Evolutionary conservation across 163 green algal genomes (phyloP).

Genomic region (Scenedesmus sp.): DNA sequence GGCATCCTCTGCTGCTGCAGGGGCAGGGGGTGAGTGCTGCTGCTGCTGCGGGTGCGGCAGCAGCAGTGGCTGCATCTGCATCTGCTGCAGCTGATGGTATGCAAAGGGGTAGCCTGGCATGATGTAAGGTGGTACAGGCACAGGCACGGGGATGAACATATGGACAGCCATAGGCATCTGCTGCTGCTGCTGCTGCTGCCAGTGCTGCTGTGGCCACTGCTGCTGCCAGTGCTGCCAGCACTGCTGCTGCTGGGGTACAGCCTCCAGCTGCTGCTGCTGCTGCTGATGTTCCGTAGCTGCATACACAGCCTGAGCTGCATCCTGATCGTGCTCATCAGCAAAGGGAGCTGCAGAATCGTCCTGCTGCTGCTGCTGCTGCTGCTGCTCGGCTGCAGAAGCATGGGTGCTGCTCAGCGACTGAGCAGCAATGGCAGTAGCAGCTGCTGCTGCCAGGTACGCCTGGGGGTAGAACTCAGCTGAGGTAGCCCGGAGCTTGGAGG

Average conservation of each 20-base stretch:
- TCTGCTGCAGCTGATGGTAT: slow-evolving; percentile 40
- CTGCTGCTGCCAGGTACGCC: slow-evolving; percentile 48
- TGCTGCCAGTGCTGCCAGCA: slow-evolving; percentile 40
- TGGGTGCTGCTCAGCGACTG: slow-evolving; percentile 1
- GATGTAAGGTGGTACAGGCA: slow-evolving; percentile 29
- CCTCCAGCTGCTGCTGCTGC: slow-evolving; percentile 32
- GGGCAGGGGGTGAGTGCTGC: background rate
- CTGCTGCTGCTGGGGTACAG: background rate
- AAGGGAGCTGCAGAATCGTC: background rate
- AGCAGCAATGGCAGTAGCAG: slow-evolving; percentile 45
- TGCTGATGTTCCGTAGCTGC: background rate
- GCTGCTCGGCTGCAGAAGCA: background rate
- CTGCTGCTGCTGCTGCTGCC: slow-evolving; percentile 37
- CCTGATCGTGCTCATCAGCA: background rate
- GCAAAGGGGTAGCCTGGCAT: slow-evolving; percentile 37
- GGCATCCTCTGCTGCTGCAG: background rate
- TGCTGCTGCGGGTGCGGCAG: background rate
- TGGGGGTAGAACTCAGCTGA: slow-evolving; percentile 54
- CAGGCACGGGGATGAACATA: slow-evolving; percentile 27
- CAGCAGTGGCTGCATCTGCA: slow-evolving; percentile 35
- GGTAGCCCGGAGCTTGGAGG: slow-evolving; percentile 21
- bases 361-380: slow-evolving; percentile 19
- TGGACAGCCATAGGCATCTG: slow-evolving; percentile 12
- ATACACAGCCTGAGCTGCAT: background rate
- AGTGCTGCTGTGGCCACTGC: slow-evolving; percentile 44